These are phyloP conservation scores for Aspergillus pseudoterreus DNA, from an alignment of 2,329 filamentous ascomycete species.

Conservation along the genomic window DNA sequence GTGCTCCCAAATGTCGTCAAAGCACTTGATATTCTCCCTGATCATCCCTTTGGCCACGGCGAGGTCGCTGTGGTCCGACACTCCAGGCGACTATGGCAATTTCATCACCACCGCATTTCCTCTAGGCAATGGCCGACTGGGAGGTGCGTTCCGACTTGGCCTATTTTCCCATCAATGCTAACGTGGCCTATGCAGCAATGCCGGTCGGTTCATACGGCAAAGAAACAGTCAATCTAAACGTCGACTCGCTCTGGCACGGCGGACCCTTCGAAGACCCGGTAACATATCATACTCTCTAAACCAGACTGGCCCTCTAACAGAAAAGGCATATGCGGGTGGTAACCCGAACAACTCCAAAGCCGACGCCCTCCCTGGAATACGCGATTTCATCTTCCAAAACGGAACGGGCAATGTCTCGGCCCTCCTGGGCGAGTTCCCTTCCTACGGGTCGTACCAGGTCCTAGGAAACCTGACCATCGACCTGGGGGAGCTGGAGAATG, in stretches of 20 bases:
- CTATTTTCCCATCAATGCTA: too few species aligned
- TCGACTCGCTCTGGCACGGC: slow-evolving; percentile 25
- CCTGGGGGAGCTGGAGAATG: slow-evolving; percentile 5
- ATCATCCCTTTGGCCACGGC: slow-evolving; percentile 1
- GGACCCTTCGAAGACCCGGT: slow-evolving; percentile 21
- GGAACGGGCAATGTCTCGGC: slow-evolving; percentile 17
- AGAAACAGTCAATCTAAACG: slow-evolving; percentile 19
- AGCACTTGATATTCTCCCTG: neutral
- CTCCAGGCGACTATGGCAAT: slow-evolving; percentile 4
- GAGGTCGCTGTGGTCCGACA: slow-evolving; percentile 10
- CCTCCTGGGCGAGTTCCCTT: slow-evolving; percentile 10
- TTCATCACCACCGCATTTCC: slow-evolving; percentile 13
- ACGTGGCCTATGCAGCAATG: slow-evolving; percentile 10
- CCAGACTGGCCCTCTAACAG: neutral
- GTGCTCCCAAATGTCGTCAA: neutral
- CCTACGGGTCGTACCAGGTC: slow-evolving; percentile 21
- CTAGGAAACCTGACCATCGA: slow-evolving; percentile 22
- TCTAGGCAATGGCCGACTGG: slow-evolving; percentile 14
- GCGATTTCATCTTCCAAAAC: slow-evolving; percentile 19
- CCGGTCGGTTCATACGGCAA: slow-evolving; percentile 11
- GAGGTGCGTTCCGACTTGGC: slow-evolving; percentile 1
- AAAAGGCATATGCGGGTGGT: slow-evolving; percentile 14
- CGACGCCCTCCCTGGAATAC: slow-evolving; percentile 13
- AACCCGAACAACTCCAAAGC: slow-evolving; percentile 16
- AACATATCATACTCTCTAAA: neutral